Evolutionary conservation across 1,139 yeast species (phyloP), one percentile per base, ranked within the genome.

Genomic region (Meyerozyma carpophila): DNA sequence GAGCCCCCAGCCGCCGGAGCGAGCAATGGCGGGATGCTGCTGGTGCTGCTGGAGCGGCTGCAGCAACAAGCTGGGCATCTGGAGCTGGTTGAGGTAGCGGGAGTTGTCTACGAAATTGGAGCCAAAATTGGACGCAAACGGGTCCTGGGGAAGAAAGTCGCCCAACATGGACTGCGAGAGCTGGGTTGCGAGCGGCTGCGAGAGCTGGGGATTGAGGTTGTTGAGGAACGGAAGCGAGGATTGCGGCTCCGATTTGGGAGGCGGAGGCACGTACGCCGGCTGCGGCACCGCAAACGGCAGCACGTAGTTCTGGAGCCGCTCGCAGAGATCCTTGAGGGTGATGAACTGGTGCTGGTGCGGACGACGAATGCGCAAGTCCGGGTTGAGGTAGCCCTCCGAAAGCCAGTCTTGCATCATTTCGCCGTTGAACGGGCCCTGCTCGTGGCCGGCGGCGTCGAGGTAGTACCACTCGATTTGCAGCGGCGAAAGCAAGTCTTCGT

Each of bases 361-460:
- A 37, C 91, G 73, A 48, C 86, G 74, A 44, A 88, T 69, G 40
- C 68, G 65, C 50, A 88, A 65, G 46, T 77, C 80, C 13, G 70
- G 71, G 42, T 68, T 69, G 50, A 88, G 70, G 63, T 84, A 86
- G 2, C 83, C 82, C 28, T 76, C 78, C 5, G 74, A 59, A 48
- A 76, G 77, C 96, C 96, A 88, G 43, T 72, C 80, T 51, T 87
- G 94, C 96, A 88, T 88, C 67, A 77, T 65, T 25, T 68, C 64
- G 1, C 94, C 90, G 43, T 73, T 72, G 59, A 87, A 88, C 2
- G 96, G 95, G 21, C 96, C 96, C 57, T 86, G 95, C 49, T 81
- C 83, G 43, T 66, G 74, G 2, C 87, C 88, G 39, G 75, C 63
- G 0, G 88, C 82, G 58, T 88, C 96, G 45, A 82, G 66, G 57